A percentile compares a stretch with the other conserved stretches of the same genome.
Conservation (phyloP, 257 asterid species). For the Solanum ossicruentum region DNA sequence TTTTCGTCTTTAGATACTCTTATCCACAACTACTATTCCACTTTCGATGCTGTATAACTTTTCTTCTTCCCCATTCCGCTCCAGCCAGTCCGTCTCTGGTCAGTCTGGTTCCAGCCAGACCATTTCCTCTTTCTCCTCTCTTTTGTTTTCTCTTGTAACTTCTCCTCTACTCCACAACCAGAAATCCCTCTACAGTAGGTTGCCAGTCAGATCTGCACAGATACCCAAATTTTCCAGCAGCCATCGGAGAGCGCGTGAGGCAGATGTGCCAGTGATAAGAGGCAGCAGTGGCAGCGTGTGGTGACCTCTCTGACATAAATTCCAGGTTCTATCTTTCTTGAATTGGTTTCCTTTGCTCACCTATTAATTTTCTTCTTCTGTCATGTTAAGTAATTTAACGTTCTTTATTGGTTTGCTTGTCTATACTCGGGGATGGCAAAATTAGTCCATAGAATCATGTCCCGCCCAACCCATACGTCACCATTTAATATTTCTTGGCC, state of each 20-base stretch:
- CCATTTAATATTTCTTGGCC: no score
- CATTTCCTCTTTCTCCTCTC: neutral
- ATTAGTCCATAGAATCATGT: neutral
- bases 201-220: neutral
- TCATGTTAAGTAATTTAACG: neutral
- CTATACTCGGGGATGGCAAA: neutral
- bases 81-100: neutral
- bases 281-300: neutral
- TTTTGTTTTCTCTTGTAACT: neutral
- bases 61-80: neutral
- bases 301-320: neutral
- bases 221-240: neutral
- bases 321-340: neutral
- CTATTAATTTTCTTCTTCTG: neutral
- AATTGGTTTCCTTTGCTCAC: neutral
- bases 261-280: neutral
- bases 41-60: neutral
- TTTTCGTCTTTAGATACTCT: neutral
- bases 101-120: neutral
- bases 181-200: neutral
- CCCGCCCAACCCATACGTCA: neutral
- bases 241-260: neutral
- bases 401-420: neutral
- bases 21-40: neutral
- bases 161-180: neutral